A percentile compares a stretch with the other conserved stretches of the same genome.
Conservation (phyloP, 1,284 basidiomycete genomes). For the Fomes fomentarius region DNA sequence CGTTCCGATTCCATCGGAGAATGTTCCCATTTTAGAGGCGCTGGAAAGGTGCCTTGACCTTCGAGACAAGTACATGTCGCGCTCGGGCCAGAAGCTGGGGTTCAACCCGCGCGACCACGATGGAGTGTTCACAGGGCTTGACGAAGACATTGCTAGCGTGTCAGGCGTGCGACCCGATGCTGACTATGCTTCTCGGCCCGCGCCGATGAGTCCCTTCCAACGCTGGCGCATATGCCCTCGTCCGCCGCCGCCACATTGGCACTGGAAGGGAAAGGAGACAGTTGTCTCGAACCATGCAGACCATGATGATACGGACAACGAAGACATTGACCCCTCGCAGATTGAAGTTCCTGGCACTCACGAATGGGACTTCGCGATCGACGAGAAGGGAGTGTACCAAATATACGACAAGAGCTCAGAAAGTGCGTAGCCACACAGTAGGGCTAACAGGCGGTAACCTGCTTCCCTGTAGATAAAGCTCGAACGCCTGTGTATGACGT, state of each 20-base stretch:
- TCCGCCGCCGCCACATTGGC: conserved; percentile 94
- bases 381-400: conserved; percentile 87
- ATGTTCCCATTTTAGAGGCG: conserved; percentile 55
- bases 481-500: conserved; percentile 76
- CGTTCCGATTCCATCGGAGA: conserved; percentile 52
- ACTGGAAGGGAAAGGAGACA: conserved; percentile 68
- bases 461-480: conserved; percentile 16
- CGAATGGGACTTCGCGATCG: conserved; percentile 70
- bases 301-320: conserved; percentile 37
- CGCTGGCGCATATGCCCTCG: conserved; percentile 89
- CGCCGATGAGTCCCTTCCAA: conserved; percentile 41
- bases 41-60: conserved; percentile 84
- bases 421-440: conserved; percentile 36
- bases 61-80: conserved; percentile 90
- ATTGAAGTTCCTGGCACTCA: conserved; percentile 69
- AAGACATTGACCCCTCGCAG: conserved; percentile 69
- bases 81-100: conserved; percentile 85
- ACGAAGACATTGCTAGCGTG: conserved; percentile 63
- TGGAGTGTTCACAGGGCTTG: conserved; percentile 66
- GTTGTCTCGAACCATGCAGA: conserved; percentile 49
- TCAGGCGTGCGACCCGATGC: conserved; percentile 68
- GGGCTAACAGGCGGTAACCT: background rate
- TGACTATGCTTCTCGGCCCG: conserved; percentile 32
- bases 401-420: conserved; percentile 63
- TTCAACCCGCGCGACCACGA: conserved; percentile 94